Conservation (phyloP, 352 stramenopile species). For the Phytophthora syringae region DNA sequence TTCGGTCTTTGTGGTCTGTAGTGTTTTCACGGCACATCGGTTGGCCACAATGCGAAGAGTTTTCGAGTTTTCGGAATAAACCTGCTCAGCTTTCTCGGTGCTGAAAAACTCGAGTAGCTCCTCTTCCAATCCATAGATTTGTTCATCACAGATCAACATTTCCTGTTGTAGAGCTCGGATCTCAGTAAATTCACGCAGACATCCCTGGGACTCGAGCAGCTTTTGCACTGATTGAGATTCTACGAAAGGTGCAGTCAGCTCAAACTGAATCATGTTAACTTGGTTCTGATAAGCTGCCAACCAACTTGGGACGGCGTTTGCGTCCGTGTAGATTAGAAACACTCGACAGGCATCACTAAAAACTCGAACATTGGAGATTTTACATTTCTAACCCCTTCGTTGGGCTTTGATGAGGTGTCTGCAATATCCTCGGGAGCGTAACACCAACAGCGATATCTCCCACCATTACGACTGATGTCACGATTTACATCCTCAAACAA, state of each 20-base stretch:
- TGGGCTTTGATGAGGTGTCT: not conserved
- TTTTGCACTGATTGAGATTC: slow-evolving; percentile 35
- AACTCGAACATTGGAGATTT: slow-evolving; percentile 38
- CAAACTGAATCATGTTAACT: slow-evolving; percentile 53
- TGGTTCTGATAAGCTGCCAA: slow-evolving; percentile 47
- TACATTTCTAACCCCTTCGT: not conserved
- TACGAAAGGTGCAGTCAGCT: slow-evolving; percentile 45
- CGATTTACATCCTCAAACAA: slow-evolving; percentile 59
- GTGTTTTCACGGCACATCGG: slow-evolving; percentile 50
- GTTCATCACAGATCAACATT: slow-evolving; percentile 56
- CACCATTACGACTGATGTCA: slow-evolving; percentile 32
- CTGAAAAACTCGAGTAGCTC: slow-evolving; percentile 72
- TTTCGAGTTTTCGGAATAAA: slow-evolving; percentile 62
- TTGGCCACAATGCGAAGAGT: slow-evolving; percentile 67
- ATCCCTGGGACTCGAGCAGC: slow-evolving; percentile 40
- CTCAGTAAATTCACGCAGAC: slow-evolving; percentile 52
- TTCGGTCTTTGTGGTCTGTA: slow-evolving; percentile 53
- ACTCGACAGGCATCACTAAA: slow-evolving; percentile 47
- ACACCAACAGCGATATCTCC: slow-evolving; percentile 51
- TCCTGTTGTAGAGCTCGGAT: slow-evolving; percentile 55
- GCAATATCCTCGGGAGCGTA: slow-evolving; percentile 4
- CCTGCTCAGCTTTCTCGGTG: slow-evolving; percentile 35
- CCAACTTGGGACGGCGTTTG: slow-evolving; percentile 41
- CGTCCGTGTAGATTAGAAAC: slow-evolving; percentile 57
- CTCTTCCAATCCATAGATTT: slow-evolving; percentile 63